Base-by-base conservation (phyloP, 345 rosid species). In the Arabidopsis suecica region DNA sequence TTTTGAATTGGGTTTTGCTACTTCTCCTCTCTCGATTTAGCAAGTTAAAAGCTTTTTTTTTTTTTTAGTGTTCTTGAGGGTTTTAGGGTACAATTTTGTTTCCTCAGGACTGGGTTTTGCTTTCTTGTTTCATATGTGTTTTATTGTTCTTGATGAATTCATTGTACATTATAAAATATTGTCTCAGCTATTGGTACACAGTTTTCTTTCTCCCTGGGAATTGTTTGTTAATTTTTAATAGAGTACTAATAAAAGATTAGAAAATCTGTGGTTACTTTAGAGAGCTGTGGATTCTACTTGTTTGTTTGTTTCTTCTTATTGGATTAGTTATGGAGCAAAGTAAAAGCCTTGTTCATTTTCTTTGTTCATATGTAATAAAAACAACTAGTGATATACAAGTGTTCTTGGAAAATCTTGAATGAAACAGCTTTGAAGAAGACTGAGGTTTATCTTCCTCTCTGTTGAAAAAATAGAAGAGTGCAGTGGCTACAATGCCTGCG, bases 401-500 rank as follows among this genome's bases (percentile, higher is more conserved):
- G 33, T 56, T 56, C n/a, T 64, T 44, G 41, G 20, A 16, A 48
- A 10, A 30, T 65, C 4, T 59, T 36, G 57, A 12, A 20, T 16
- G 73, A 42, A 16, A 18, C 63, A 16, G n/a, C 23, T 42, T 41
- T 41, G n/a, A 69, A 30, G 59, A 11, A 3, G 49, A 22, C 32
- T 56, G 44, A 18, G 40, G 42, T 13, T 56, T 56, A 34, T 28
- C 54, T 68, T 20, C n/a, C 30, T 16, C 48, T 42, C 64, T 54
- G 30, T 82, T 25, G 28, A 38, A 68, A 40, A 81, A 69, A 63
- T 67, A 59, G 42, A 77, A 83, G 88, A 80, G 86, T 72, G 75
- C 86, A 37, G 73, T 74, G 20, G 78, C 85, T 59, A 61, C 77
- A 2, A 79, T 83, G 68, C 79, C 86, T 0, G 66, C 79, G 68